Evolutionary conservation across 768 basidiomycete genomes (phyloP), one percentile per base, ranked within the genome.

Genomic region (Suillus cothurnatus): DNA sequence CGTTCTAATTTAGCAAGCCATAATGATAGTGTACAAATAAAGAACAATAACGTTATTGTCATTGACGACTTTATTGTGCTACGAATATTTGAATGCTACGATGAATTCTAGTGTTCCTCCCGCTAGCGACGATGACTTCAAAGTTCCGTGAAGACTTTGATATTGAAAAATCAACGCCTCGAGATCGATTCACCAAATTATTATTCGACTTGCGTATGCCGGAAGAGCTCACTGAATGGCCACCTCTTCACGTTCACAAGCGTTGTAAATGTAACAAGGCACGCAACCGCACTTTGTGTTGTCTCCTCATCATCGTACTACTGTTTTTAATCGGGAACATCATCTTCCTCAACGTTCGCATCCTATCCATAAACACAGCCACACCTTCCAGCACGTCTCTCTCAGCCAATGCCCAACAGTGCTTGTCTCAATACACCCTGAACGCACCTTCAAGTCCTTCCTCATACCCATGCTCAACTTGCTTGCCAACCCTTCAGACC

Each of bases 391-490:
- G 69, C 17, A 62, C 73, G 47, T 66, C 74, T 3, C 76, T 84
- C 45, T 81, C 82, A 31, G 73, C 71, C 38, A 74, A 79, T 65
- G 77, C 80, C 26, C 78, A 80, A 66, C 78, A 81, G 69, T 85
- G 84, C 69, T 69, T 85, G 50, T 78, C 79, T 19, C 78, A 85
- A 65, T 85, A 78, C 69, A 77, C 71, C 19, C 69, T 84, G 53
- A 77, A 83, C 49, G 85, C 84, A 2, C 79, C 84, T 1, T 71
- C 77, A 2, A 73, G 78, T 57, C 82, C 84, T 2, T 64, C 70
- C n/a, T 66, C 69, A 6, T 85, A 85, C 67, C 82, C 84, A 15
- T 85, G 84, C 67, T 76, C 78, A 45, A 75, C 78, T 7, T 85
- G 84, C 68, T 75, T 83, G 23, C 70, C 84, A 0, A 67, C 76